Percentiles rank a stretch among this genome's conserved stretches.
Evolutionary conservation across 768 basidiomycete species (phyloP).

Genomic region (Tulasnella sp.): DNA sequence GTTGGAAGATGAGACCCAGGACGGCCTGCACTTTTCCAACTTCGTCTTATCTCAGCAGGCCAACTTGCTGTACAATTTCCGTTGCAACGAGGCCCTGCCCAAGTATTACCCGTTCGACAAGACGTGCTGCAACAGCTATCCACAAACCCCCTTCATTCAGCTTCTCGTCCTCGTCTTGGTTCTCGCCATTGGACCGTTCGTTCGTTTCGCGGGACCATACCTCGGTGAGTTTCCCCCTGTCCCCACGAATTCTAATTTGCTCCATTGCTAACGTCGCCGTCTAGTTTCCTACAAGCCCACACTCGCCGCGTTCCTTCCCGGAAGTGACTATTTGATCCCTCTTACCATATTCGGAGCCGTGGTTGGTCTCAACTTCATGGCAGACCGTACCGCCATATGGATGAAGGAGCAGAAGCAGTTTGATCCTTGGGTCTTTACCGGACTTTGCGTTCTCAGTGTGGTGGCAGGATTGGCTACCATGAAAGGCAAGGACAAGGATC

Average conservation of each 20-base stretch:
- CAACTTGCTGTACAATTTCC: conserved; percentile 69
- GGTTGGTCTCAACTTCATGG: conserved; percentile 64
- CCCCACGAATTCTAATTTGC: neutral
- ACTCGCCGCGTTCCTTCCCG: neutral
- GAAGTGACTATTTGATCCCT: conserved; percentile 41
- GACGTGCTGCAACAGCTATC: conserved; percentile 78
- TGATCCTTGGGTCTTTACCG: conserved; percentile 60
- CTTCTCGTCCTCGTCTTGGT: conserved; percentile 47
- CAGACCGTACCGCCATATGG: conserved; percentile 85
- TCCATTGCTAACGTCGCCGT: neutral
- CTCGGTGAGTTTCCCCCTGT: conserved; percentile 31
- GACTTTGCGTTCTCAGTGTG: conserved; percentile 54
- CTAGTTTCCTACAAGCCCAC: neutral
- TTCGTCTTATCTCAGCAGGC: conserved; percentile 63
- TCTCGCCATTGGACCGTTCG: conserved; percentile 51
- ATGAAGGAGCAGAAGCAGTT: conserved; percentile 87
- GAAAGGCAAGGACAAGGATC: conserved; percentile 70
- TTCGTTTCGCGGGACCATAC: conserved; percentile 38
- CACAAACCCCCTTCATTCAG: conserved; percentile 57
- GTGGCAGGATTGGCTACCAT: conserved; percentile 59
- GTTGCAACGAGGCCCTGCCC: conserved; percentile 69
- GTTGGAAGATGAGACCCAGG: conserved; percentile 66
- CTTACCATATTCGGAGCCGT: conserved; percentile 61
- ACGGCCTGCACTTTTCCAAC: conserved; percentile 78
- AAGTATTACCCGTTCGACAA: conserved; percentile 63